phyloP scores from a whole-genome alignment of 495 filamentous ascomycete species.

The Clohesyomyces aquaticus region DNA sequence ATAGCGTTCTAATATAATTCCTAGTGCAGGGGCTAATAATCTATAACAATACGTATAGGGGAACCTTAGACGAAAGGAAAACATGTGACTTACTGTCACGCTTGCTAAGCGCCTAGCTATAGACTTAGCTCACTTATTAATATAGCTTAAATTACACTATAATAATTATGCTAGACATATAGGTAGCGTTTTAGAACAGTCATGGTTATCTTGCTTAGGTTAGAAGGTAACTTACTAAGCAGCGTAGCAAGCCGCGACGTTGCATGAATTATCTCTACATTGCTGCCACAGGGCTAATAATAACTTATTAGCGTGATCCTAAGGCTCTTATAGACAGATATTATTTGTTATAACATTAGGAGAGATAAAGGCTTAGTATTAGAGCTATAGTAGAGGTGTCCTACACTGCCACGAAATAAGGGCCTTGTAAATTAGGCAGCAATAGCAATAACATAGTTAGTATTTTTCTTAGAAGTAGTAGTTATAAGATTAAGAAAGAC shows the following conservation, averaged over 20 bases:
- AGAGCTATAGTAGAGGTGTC: background rate
- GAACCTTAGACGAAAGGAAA: no score
- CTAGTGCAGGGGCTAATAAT: no score
- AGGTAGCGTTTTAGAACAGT: background rate
- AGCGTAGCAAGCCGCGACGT: background rate
- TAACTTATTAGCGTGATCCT: background rate
- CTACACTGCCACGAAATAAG: background rate
- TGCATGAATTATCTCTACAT: background rate
- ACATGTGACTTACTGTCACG: no score
- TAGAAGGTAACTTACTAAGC: background rate
- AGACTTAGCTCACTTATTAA: no score
- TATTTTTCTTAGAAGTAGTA: background rate
- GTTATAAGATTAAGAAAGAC: background rate
- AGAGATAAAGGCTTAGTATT: background rate
- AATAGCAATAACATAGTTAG: background rate
- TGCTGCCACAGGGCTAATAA: constrained; percentile 4
- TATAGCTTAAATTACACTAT: no score
- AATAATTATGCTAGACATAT: no score
- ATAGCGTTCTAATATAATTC: no score
- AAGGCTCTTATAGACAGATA: background rate
- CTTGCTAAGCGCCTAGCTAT: no score
- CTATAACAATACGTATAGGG: no score
- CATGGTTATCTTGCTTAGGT: background rate
- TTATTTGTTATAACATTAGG: background rate
- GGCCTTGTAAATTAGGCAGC: background rate